phyloP scores from a whole-genome alignment of 2,329 filamentous ascomycete genomes.

The Teratosphaeria pseudoeucalypti region DNA sequence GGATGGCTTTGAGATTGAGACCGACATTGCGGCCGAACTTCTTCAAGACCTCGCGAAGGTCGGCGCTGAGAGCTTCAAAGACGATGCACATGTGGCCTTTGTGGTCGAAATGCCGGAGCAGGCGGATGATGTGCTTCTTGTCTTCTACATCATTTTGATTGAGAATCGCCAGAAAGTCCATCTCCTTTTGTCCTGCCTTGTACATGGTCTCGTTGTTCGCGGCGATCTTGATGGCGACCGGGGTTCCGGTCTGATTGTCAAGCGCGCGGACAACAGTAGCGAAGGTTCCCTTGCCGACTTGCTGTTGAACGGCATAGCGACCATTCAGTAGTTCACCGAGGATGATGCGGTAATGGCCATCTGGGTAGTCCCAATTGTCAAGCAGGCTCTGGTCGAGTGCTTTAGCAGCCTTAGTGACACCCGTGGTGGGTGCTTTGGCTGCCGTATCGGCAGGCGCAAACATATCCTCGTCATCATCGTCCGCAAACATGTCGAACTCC shows the following conservation, averaged over 20 bases:
- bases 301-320: slow-evolving; percentile 79
- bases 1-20: slow-evolving; percentile 77
- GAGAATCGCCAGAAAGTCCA: slow-evolving; percentile 81
- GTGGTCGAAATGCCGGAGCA: slow-evolving; percentile 82
- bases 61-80: slow-evolving; percentile 88
- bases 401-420: slow-evolving; percentile 42
- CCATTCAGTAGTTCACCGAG: slow-evolving; percentile 81
- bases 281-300: slow-evolving; percentile 89
- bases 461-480: slow-evolving; percentile 71
- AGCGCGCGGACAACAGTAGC: slow-evolving; percentile 86
- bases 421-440: slow-evolving; percentile 30
- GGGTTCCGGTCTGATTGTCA: slow-evolving; percentile 56
- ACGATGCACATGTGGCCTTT: slow-evolving; percentile 93
- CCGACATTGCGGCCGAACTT: slow-evolving; percentile 93
- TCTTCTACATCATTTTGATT: slow-evolving; percentile 77
- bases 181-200: slow-evolving; percentile 89
- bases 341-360: slow-evolving; percentile 94
- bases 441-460: slow-evolving; percentile 55
- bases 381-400: slow-evolving; percentile 63
- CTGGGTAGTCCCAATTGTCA: slow-evolving; percentile 85
- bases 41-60: slow-evolving; percentile 84
- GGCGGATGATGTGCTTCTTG: slow-evolving; percentile 82
- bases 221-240: slow-evolving; percentile 97
- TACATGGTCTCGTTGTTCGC: slow-evolving; percentile 67
- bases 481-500: slow-evolving; percentile 54